A percentile compares a stretch with the other conserved stretches of the same genome.
Conservation (phyloP, 495 filamentous ascomycete species). For the Aspergillus leporis region DNA sequence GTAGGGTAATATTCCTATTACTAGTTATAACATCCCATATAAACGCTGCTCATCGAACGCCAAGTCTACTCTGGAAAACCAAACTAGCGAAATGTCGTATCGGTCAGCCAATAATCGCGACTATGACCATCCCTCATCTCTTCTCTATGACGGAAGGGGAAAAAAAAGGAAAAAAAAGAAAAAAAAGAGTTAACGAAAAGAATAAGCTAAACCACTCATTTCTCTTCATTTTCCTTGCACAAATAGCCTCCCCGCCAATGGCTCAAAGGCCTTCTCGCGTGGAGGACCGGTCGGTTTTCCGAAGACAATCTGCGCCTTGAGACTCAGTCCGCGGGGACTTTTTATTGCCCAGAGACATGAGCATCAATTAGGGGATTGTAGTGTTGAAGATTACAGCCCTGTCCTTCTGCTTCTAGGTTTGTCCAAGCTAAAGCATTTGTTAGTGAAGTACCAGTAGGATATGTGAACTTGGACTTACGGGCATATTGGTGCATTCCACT, state of each 20-base stretch:
- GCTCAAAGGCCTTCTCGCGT: conserved; percentile 22
- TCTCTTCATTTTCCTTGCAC: conserved; percentile 17
- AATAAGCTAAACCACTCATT: neutral
- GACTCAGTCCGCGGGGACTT: conserved; percentile 56
- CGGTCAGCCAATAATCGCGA: too few species aligned
- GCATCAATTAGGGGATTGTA: conserved; percentile 64
- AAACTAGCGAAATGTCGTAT: too few species aligned
- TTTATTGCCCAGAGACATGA: conserved; percentile 57
- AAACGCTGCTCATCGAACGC: too few species aligned
- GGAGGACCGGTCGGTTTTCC: conserved; percentile 48
- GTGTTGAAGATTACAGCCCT: conserved; percentile 75
- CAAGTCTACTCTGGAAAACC: too few species aligned
- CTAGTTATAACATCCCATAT: too few species aligned
- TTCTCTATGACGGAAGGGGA: too few species aligned
- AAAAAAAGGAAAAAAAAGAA: too few species aligned
- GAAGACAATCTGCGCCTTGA: conserved; percentile 63
- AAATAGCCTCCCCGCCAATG: conserved; percentile 18
- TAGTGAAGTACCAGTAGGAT: neutral
- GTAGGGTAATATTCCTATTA: too few species aligned
- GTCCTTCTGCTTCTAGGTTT: conserved; percentile 65
- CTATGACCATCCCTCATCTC: too few species aligned
- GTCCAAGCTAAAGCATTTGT: conserved; percentile 52
- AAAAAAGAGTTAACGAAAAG: too few species aligned
- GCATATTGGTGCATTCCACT: conserved; percentile 67
- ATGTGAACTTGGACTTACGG: conserved; percentile 14